Percentiles rank a stretch among this genome's conserved stretches.
Evolutionary conservation across 2,329 filamentous ascomycete genomes (phyloP).

Genomic region (Pseudogymnoascus sp.): DNA sequence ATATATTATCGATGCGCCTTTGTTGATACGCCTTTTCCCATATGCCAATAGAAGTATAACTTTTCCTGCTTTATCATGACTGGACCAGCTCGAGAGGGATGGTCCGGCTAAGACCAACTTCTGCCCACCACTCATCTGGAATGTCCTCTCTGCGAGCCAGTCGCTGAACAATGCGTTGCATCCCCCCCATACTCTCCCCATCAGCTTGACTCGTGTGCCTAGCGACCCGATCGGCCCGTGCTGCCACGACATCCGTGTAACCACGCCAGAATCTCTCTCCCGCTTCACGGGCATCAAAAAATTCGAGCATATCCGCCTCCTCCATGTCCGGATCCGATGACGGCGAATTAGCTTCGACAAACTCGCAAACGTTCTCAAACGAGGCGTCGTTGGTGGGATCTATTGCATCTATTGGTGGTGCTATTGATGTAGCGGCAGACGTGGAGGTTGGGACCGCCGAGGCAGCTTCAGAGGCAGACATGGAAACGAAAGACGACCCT

Average conservation of each 20-base stretch:
- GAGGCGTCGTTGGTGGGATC: neutral
- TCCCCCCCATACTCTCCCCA: constrained; percentile 44
- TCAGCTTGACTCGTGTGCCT: constrained; percentile 27
- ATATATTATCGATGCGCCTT: neutral
- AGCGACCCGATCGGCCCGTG: constrained; percentile 28
- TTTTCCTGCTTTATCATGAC: constrained; percentile 1
- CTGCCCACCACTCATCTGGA: constrained; percentile 75
- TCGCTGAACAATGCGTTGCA: constrained; percentile 65
- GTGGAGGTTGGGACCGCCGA: constrained; percentile 15
- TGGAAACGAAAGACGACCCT: constrained; percentile 63
- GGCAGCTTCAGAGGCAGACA: constrained; percentile 23
- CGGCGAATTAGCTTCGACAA: constrained; percentile 22
- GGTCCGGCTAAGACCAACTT: constrained; percentile 57
- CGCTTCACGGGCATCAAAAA: constrained; percentile 18
- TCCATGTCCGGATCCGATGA: constrained; percentile 27
- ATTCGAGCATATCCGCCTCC: constrained; percentile 28
- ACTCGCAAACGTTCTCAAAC: constrained; percentile 7
- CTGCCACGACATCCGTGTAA: constrained; percentile 23
- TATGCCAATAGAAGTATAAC: neutral
- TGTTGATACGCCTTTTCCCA: neutral
- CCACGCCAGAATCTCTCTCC: constrained; percentile 19
- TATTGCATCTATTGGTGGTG: neutral
- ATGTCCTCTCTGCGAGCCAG: constrained; percentile 66
- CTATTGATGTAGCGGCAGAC: neutral
- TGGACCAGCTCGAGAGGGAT: constrained; percentile 34